phyloP scores from a whole-genome alignment of 75 land plant species.

The Gnetum montanum region DNA sequence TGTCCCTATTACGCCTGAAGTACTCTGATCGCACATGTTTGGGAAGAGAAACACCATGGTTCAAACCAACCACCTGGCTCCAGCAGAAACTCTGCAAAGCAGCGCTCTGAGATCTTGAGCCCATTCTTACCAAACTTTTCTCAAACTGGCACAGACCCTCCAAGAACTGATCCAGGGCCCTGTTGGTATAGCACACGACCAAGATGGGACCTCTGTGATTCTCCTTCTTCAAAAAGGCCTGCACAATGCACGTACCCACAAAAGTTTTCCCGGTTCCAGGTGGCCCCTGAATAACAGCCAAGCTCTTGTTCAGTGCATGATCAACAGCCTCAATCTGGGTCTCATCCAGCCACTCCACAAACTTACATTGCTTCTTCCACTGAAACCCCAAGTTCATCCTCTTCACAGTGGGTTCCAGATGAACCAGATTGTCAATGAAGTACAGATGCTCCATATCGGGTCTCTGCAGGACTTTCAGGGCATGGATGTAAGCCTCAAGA shows the following conservation, averaged over 20 bases:
- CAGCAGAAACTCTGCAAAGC: not conserved
- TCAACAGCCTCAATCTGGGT: conserved; percentile 8
- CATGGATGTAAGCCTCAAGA: conserved; percentile 14
- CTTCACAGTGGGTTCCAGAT: conserved; percentile 5
- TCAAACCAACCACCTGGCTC: not conserved
- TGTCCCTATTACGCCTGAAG: not conserved
- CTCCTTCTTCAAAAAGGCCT: conserved; percentile 5
- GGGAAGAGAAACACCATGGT: not conserved
- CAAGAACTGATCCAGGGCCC: conserved; percentile 19
- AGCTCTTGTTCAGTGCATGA: conserved; percentile 8
- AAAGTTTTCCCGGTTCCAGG: conserved; percentile 23
- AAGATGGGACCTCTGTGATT: conserved; percentile 8
- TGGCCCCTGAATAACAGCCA: conserved; percentile 21
- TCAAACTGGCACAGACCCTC: conserved; percentile 4
- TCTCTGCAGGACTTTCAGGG: conserved; percentile 7
- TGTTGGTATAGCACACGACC: conserved; percentile 14
- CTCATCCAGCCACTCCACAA: conserved; percentile 7
- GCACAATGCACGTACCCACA: conserved; percentile 10
- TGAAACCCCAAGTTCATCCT: conserved; percentile 1
- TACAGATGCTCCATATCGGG: conserved; percentile 12
- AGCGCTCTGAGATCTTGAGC: not conserved
- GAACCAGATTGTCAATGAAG: conserved; percentile 7
- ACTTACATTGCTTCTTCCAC: conserved; percentile 6
- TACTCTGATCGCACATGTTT: not conserved
- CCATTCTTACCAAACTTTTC: not conserved